phyloP scores from a whole-genome alignment of 805 yeast species.

The Kuraishia capsulata region DNA sequence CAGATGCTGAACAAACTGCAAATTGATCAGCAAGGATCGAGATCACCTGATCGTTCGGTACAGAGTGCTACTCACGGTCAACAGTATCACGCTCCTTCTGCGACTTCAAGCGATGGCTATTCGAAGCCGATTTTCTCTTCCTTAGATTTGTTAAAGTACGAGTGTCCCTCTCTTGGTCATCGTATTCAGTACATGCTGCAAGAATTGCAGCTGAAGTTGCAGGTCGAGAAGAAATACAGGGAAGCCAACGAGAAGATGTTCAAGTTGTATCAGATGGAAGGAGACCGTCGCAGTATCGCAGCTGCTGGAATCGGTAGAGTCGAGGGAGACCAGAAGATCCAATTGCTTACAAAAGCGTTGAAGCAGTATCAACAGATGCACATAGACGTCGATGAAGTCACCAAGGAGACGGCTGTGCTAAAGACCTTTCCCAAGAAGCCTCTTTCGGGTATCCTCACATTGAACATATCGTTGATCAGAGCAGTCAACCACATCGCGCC shows the following conservation, averaged over 20 bases:
- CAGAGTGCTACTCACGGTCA: not conserved
- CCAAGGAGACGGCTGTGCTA: conserved; percentile 55
- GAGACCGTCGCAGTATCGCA: conserved; percentile 75
- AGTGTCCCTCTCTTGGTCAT: conserved; percentile 91
- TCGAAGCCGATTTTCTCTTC: conserved; percentile 46
- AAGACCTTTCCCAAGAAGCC: conserved; percentile 76
- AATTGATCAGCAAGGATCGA: conserved; percentile 18
- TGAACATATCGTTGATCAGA: conserved; percentile 68
- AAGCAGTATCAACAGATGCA: conserved; percentile 88
- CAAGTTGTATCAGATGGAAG: conserved; percentile 80
- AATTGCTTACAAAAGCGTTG: conserved; percentile 70
- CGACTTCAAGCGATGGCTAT: not conserved
- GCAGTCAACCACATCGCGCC: conserved; percentile 91
- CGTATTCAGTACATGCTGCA: conserved; percentile 93
- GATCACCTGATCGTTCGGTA: not conserved
- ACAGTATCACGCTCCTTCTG: not conserved
- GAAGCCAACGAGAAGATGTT: conserved; percentile 88
- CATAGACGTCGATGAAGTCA: conserved; percentile 58
- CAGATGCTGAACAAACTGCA: conserved; percentile 61
- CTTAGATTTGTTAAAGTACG: conserved; percentile 80
- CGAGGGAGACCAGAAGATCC: conserved; percentile 82
- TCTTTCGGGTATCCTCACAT: conserved; percentile 66
- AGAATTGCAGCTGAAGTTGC: conserved; percentile 86
- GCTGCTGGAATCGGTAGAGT: conserved; percentile 84
- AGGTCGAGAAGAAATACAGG: conserved; percentile 88